Evolutionary conservation across 805 yeast species (phyloP).

Genomic region (Kluyveromyces nonfermentans): DNA sequence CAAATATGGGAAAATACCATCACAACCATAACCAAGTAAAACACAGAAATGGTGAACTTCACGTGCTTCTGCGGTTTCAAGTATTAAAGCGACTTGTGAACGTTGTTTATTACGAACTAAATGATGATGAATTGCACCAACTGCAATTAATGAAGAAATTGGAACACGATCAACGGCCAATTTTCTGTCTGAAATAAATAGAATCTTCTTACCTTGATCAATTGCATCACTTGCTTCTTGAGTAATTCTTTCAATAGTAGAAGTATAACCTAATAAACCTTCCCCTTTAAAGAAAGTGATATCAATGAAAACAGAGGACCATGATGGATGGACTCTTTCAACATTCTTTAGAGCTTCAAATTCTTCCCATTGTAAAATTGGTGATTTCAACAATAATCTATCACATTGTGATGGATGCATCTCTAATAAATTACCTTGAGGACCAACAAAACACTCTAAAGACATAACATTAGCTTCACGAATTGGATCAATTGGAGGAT

Average conservation of each 20-base stretch:
- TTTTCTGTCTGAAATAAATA: slow-evolving; percentile 66
- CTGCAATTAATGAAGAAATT: slow-evolving; percentile 81
- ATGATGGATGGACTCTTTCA: slow-evolving; percentile 66
- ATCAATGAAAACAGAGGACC: slow-evolving; percentile 79
- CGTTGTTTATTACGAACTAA: slow-evolving; percentile 93
- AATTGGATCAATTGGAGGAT: slow-evolving; percentile 98
- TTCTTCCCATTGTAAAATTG: slow-evolving; percentile 67
- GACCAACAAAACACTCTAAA: slow-evolving; percentile 92
- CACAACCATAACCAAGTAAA: slow-evolving; percentile 94
- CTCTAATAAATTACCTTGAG: slow-evolving; percentile 94
- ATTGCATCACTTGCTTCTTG: slow-evolving; percentile 81
- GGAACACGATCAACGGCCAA: slow-evolving; percentile 59
- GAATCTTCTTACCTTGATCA: slow-evolving; percentile 60
- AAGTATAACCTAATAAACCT: slow-evolving; percentile 78
- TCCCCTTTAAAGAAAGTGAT: slow-evolving; percentile 78
- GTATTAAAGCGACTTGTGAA: slow-evolving; percentile 82
- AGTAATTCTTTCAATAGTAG: slow-evolving; percentile 79
- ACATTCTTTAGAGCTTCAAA: slow-evolving; percentile 67
- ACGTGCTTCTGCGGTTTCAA: slow-evolving; percentile 95
- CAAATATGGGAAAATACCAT: slow-evolving; percentile 88
- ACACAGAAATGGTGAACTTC: slow-evolving; percentile 96
- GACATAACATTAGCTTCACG: slow-evolving; percentile 97
- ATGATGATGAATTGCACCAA: slow-evolving; percentile 95
- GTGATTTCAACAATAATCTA: slow-evolving; percentile 73
- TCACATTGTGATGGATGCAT: slow-evolving; percentile 90